A percentile compares a stretch with the other conserved stretches of the same genome.
phyloP scores from a whole-genome alignment of 352 stramenopile genomes.

The Phytophthora capsici region DNA sequence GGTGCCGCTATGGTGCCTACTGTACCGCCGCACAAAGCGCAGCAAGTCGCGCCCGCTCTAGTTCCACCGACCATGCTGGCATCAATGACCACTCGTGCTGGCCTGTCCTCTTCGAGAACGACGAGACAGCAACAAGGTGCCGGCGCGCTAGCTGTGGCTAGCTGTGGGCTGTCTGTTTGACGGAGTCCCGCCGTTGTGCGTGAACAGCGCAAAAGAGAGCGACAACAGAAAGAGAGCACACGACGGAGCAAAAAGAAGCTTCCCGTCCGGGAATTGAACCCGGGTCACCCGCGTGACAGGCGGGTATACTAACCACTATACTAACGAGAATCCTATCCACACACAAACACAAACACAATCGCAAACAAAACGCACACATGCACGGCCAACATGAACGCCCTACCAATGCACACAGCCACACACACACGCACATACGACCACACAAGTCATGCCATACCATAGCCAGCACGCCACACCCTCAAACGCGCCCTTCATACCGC shows the following conservation, averaged over 20 bases:
- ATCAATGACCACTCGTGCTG: too few relatives aligned
- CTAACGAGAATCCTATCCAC: constrained; percentile 26
- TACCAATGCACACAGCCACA: neutral
- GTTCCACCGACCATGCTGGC: too few relatives aligned
- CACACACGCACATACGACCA: neutral
- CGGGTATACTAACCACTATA: constrained; percentile 36
- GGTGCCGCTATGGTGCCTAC: too few relatives aligned
- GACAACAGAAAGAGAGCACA: constrained; percentile 1
- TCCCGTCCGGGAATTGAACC: constrained; percentile 32
- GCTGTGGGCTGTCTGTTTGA: neutral
- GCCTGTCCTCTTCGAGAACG: too few relatives aligned
- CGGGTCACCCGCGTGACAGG: constrained; percentile 33
- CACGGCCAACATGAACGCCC: neutral
- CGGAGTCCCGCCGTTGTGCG: neutral
- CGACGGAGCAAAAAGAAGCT: constrained; percentile 14
- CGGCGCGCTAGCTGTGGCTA: too few relatives aligned
- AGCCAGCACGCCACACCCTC: too few relatives aligned
- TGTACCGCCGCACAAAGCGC: too few relatives aligned
- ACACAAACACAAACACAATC: neutral
- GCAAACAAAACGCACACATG: neutral
- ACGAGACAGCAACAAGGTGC: neutral
- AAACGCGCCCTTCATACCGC: too few relatives aligned
- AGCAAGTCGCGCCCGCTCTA: too few relatives aligned
- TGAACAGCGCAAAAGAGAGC: neutral
- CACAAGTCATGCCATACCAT: too few relatives aligned